Conservation (phyloP, 2,329 filamentous ascomycete genomes). For the Ophiocordyceps polyrhachis-furcata region DNA sequence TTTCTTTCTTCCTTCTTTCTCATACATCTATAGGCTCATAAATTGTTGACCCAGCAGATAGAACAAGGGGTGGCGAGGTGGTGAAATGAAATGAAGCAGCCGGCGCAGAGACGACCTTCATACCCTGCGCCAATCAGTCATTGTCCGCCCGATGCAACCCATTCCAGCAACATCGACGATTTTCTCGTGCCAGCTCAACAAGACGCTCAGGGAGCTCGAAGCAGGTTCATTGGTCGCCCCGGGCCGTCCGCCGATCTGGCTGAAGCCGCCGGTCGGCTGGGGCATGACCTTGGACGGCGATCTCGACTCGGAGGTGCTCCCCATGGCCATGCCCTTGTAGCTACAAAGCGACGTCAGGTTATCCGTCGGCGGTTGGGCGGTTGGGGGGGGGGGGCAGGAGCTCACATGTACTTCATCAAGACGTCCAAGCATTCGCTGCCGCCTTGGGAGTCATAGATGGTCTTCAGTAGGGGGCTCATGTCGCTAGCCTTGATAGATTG, state of each 20-base stretch:
- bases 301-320: constrained; percentile 22
- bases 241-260: constrained; percentile 47
- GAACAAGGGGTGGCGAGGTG: too few relatives aligned
- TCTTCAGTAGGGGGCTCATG: constrained; percentile 74
- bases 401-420: constrained; percentile 93
- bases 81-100: too few relatives aligned
- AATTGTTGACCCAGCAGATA: too few relatives aligned
- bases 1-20: background rate
- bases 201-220: constrained; percentile 82
- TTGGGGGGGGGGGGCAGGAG: constrained; percentile 4
- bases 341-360: constrained; percentile 21
- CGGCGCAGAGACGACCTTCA: background rate
- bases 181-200: constrained; percentile 98
- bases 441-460: constrained; percentile 59
- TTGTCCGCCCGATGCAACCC: constrained; percentile 80
- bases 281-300: constrained; percentile 37
- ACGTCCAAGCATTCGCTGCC: constrained; percentile 79
- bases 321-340: constrained; percentile 72
- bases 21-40: background rate
- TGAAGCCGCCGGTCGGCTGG: constrained; percentile 66
- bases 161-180: constrained; percentile 83
- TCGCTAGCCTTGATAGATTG: constrained; percentile 93
- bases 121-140: constrained; percentile 89
- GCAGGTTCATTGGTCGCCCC: constrained; percentile 44
- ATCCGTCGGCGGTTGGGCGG: background rate